A percentile compares a stretch with the other conserved stretches of the same genome.
phyloP scores from a whole-genome alignment of 2,329 filamentous ascomycete species.

The Trichophyton schoenleinii region DNA sequence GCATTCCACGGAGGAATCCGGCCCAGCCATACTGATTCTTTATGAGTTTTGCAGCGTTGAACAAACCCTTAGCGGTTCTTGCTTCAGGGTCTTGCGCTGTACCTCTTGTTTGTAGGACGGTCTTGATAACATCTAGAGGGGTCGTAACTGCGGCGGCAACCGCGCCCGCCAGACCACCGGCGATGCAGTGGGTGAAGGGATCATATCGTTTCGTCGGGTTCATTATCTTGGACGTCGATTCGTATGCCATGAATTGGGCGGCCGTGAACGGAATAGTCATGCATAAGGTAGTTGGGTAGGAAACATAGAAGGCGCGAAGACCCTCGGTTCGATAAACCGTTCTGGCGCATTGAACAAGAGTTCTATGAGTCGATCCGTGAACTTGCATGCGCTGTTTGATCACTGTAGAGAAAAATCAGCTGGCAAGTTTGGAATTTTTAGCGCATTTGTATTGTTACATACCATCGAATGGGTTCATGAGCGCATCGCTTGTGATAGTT shows the following conservation, averaged over 20 bases:
- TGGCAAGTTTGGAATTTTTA: neutral
- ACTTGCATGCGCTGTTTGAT: constrained; percentile 99
- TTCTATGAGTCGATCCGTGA: constrained; percentile 84
- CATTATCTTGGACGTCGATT: constrained; percentile 87
- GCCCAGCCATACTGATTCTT: constrained; percentile 69
- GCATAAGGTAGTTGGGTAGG: constrained; percentile 91
- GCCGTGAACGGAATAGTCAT: constrained; percentile 99
- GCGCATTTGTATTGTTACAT: constrained; percentile 23
- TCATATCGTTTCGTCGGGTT: constrained; percentile 73
- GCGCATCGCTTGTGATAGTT: constrained; percentile 90
- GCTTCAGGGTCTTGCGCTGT: constrained; percentile 69
- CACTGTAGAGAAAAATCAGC: constrained; percentile 42
- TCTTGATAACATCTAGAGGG: constrained; percentile 96
- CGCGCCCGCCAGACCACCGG: constrained; percentile 83
- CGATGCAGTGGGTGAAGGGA: constrained; percentile 82
- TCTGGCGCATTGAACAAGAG: constrained; percentile 72
- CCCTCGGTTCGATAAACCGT: constrained; percentile 83
- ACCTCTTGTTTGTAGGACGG: constrained; percentile 84
- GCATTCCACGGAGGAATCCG: constrained; percentile 88
- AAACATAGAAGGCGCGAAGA: constrained; percentile 87
- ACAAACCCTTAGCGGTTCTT: constrained; percentile 69
- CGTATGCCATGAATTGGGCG: constrained; percentile 93
- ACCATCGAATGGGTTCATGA: constrained; percentile 99
- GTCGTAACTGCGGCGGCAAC: constrained; percentile 90
- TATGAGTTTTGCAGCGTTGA: constrained; percentile 67